Base-by-base conservation (phyloP, 345 rosid species). In the Conringia planisiliqua region DNA sequence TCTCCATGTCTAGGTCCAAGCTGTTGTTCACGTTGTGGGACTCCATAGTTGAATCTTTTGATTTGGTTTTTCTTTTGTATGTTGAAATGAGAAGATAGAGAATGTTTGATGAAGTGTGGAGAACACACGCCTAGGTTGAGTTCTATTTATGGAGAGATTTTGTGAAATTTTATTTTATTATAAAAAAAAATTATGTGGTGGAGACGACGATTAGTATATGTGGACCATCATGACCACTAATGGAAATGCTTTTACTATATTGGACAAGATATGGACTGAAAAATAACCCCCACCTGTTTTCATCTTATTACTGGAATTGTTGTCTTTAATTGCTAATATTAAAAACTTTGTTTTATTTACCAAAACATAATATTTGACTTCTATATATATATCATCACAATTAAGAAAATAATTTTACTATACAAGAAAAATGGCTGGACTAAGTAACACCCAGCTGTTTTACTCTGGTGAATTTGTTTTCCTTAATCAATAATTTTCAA, bases 71-170 rank as follows among this genome's bases (percentile, higher is more conserved):
- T 36, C 7, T 42, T 52, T 32, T 39, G 33, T 48, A 43, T 46
- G 47, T 22, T 17, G 14, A 33, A 11, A 40, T 30, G 32, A 52
- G 57, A 67, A 68, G 68, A 14, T 54, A 22, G 38, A 66, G 75
- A 32, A 67, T 69, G 56, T 59, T n/a, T 8, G 63, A 67, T 56
- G 44, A 63, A 83, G 83, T 90, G 85, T 88, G 93, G 86, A 74
- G 76, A 79, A 81, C 93, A 88, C 96, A 90, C 93, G 84, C 86
- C 85, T 60, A 68, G 39, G 40, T 39, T 46, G 11, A 73, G 71
- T 73, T 73, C 40, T 84, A 85, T 87, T 80, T 89, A 87, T 84
- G 63, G 50, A 59, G 51, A 69, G 40, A 66, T 54, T 65, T 40
- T 48, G 68, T 50, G 9, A 59, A 59, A 36, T 5, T 33, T 7